Evolutionary conservation across 2,329 filamentous ascomycete species (phyloP).

Genomic region (Colletotrichum gloeosporioides): DNA sequence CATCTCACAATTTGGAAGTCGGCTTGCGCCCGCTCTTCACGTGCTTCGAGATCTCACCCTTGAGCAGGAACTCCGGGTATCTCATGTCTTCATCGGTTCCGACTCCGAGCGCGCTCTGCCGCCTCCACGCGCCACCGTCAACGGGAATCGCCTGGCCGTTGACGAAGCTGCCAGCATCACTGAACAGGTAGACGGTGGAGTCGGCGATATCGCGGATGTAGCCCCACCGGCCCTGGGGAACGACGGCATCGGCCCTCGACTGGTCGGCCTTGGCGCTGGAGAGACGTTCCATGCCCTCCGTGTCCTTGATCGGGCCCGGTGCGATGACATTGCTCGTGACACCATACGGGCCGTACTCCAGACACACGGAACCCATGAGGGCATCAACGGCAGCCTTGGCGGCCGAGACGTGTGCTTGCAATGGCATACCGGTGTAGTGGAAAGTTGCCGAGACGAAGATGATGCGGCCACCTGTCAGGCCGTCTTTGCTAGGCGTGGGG

Average conservation of each 20-base stretch:
- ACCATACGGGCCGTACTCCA: constrained; percentile 90
- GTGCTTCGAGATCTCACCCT: constrained; percentile 36
- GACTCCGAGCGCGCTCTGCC: constrained; percentile 50
- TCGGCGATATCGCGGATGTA: constrained; percentile 89
- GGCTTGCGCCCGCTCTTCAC: constrained; percentile 38
- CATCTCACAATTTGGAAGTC: constrained; percentile 43
- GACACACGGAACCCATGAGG: constrained; percentile 76
- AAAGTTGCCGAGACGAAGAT: constrained; percentile 90
- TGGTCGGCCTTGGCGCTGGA: constrained; percentile 43
- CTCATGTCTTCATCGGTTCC: constrained; percentile 52
- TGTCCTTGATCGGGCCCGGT: constrained; percentile 84
- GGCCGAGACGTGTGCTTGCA: constrained; percentile 89
- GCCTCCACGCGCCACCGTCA: constrained; percentile 65
- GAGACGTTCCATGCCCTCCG: constrained; percentile 78
- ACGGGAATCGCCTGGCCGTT: constrained; percentile 84
- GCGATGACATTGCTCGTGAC: constrained; percentile 88
- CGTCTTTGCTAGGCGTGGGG: constrained; percentile 63
- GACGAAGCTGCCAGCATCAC: constrained; percentile 84
- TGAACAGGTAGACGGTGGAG: constrained; percentile 88
- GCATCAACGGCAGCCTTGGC: constrained; percentile 93
- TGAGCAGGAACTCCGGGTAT: constrained; percentile 57
- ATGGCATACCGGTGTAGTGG: constrained; percentile 84
- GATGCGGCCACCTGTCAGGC: constrained; percentile 79
- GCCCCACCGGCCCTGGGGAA: constrained; percentile 81
- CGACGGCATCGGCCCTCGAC: constrained; percentile 41